Evolutionary conservation across 1,284 basidiomycete genomes (phyloP).

Genomic region (Ceratobasidium sp.): DNA sequence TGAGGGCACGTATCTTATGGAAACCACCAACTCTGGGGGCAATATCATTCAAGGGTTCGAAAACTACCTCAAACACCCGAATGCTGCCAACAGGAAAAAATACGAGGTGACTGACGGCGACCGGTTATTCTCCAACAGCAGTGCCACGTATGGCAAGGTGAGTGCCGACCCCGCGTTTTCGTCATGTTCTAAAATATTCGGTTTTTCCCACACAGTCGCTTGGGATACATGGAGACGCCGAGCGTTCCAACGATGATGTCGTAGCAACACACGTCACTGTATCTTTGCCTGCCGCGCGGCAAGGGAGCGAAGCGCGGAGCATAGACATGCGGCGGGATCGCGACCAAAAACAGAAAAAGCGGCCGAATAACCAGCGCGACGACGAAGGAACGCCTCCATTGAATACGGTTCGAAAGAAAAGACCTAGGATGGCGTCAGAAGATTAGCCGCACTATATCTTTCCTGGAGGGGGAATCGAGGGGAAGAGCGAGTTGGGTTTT

Average conservation of each 20-base stretch:
- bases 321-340: slow-evolving; percentile 32
- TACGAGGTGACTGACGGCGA: slow-evolving; percentile 79
- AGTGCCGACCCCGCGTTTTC: slow-evolving; percentile 1
- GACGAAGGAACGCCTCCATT: slow-evolving; percentile 27
- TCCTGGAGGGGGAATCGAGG: no score
- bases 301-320: slow-evolving; percentile 31
- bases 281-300: slow-evolving; percentile 16
- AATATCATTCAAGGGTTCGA: slow-evolving; percentile 87
- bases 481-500: no score
- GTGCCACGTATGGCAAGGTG: slow-evolving; percentile 76
- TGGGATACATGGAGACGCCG: slow-evolving; percentile 18
- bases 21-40: slow-evolving; percentile 79
- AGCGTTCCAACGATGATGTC: slow-evolving; percentile 16
- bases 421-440: slow-evolving; percentile 23
- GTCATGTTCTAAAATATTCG: neutral
- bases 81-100: slow-evolving; percentile 66
- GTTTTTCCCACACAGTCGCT: slow-evolving; percentile 11
- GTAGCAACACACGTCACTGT: slow-evolving; percentile 18
- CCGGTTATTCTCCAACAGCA: slow-evolving; percentile 81
- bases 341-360: slow-evolving; percentile 29
- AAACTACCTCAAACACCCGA: slow-evolving; percentile 80
- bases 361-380: slow-evolving; percentile 22
- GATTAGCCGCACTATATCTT: slow-evolving; percentile 21
- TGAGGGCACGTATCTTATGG: slow-evolving; percentile 75
- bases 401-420: slow-evolving; percentile 15